A percentile compares a stretch with the other conserved stretches of the same genome.
Conservation (phyloP, 2,329 filamentous ascomycete species). For the Curvularia sp. region DNA sequence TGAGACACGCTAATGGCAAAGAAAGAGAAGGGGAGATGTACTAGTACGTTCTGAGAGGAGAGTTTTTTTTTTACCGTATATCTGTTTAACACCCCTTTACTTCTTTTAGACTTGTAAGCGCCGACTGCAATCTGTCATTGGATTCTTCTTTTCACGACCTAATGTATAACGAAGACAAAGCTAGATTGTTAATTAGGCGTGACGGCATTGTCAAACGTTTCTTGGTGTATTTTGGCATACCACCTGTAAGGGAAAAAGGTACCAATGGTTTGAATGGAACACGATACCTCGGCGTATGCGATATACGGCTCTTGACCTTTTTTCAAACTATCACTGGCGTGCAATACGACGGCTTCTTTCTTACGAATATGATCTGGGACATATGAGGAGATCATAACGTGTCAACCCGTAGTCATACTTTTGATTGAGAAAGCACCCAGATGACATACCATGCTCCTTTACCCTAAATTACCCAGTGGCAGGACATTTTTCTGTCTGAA, state of each 20-base stretch:
- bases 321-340: neutral
- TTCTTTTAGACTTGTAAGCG: conserved; percentile 11
- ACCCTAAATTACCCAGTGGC: neutral
- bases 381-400: neutral
- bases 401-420: neutral
- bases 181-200: conserved; percentile 5
- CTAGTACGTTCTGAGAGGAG: conserved; percentile 26
- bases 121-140: conserved; percentile 4
- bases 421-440: neutral
- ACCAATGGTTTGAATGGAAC: neutral
- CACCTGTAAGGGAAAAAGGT: neutral
- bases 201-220: conserved; percentile 4
- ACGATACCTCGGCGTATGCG: neutral
- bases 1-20: conserved; percentile 22
- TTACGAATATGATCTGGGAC: neutral
- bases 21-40: conserved; percentile 30
- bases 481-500: neutral
- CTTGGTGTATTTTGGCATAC: conserved; percentile 1
- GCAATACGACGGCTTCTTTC: neutral
- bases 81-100: neutral
- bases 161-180: conserved; percentile 18
- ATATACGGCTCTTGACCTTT: neutral
- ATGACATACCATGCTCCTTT: neutral
- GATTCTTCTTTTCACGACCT: conserved; percentile 13
- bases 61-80: conserved; percentile 3